Conservation (phyloP, 2,329 filamentous ascomycete species). For the Sarocladium brachiariae region DNA sequence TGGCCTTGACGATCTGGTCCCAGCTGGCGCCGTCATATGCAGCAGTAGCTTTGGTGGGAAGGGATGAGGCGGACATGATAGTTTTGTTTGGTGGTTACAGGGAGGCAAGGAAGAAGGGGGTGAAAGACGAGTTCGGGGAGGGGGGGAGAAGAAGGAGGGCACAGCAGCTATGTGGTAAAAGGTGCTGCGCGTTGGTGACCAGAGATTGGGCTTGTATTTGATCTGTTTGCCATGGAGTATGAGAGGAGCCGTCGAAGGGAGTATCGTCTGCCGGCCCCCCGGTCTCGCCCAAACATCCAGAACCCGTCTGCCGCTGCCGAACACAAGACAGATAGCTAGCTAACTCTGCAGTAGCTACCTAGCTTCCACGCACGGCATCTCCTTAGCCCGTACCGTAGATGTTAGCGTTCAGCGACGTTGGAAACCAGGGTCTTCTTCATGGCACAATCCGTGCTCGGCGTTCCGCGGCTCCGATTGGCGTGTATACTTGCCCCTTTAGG, state of each 20-base stretch:
- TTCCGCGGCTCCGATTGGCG: constrained; percentile 1
- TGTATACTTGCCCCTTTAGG: background rate
- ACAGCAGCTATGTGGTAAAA: too few species aligned
- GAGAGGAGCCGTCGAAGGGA: background rate
- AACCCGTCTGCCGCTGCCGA: background rate
- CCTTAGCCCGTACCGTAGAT: too few species aligned
- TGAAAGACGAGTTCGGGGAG: background rate
- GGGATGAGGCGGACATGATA: background rate
- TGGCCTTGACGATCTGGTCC: background rate
- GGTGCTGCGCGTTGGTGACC: too few species aligned
- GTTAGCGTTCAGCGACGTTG: too few species aligned
- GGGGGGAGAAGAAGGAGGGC: background rate
- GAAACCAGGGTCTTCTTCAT: too few species aligned
- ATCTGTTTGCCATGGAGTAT: background rate
- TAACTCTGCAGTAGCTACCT: too few species aligned
- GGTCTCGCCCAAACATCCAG: background rate
- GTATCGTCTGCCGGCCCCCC: too few species aligned
- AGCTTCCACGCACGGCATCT: too few species aligned
- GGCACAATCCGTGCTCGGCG: too few species aligned
- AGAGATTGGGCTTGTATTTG: background rate
- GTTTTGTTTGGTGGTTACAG: background rate
- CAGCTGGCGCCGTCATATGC: background rate
- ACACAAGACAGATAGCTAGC: background rate
- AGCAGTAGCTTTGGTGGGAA: background rate
- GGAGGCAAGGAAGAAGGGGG: background rate